Base-by-base conservation (phyloP, 148 eudicot genomes). In the Heliamphora exappendiculata region DNA sequence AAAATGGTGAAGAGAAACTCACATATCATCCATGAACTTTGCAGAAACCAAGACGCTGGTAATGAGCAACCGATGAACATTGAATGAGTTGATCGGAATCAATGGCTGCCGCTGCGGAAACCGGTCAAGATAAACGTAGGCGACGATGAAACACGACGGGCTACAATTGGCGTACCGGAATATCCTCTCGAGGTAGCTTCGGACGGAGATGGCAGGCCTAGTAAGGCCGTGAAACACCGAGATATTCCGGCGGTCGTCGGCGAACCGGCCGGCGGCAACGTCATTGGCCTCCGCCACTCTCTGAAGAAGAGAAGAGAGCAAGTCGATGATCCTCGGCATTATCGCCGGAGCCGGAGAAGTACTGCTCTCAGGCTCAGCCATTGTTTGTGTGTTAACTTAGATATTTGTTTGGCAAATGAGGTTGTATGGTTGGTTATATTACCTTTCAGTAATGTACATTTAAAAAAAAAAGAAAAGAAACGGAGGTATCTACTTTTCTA, bases 21-120 rank as follows among this genome's bases (percentile, higher is more conserved):
- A 91, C 97, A 86, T 63, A 58, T 91, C 97, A 81, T 91, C 97
- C 97, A 91, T 85, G 83, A 91, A 91, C 74, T 91, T 91, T 10
- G 90, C 93, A 74, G 97, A 82, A 80, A 91, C 83, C 88, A 91
- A 62, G 73, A 87, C 89, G 81, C 91, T 89, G 74, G 93, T 88
- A 51, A 91, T 87, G 77, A 91, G 78, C 78, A 91, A 82, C 39
- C 97, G 93, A 82, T 91, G 97, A 28, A 91, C 91, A 84, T 89
- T 91, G 81, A 81, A 89, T 34, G 97, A 91, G 70, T 88, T 87
- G 70, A 91, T 71, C 51, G 88, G 86, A 69, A 91, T 45, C 72
- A 87, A 67, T 0, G 96, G 93, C 70, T 91, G 96, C 33, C 81
- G 47, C 80, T 83, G 89, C 17, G 85, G 73, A 70, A 91, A 91